Evolutionary conservation across 345 rosid species (phyloP).

Genomic region (Boechera stricta): DNA sequence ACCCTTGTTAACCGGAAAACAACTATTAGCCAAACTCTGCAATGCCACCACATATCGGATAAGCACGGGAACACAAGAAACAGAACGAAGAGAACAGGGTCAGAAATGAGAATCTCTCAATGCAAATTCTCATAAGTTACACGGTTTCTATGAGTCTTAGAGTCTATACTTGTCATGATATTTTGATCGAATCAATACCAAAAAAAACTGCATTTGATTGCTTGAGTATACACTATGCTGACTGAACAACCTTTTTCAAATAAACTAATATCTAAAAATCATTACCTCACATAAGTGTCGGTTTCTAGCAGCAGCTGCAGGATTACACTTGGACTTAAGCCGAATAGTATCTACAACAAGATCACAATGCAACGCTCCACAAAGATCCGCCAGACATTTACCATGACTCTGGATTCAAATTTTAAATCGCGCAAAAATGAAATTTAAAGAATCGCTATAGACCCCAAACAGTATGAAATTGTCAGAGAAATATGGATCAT

Average conservation of each 20-base stretch:
- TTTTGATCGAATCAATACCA: neutral
- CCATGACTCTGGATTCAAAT: conserved; percentile 61
- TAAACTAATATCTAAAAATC: neutral
- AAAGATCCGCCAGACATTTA: conserved; percentile 75
- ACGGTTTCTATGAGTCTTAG: neutral
- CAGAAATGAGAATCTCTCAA: neutral
- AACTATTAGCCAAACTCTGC: conserved; percentile 57
- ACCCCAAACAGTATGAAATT: neutral
- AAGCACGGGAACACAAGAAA: neutral
- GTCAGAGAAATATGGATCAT: neutral
- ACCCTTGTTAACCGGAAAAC: conserved; percentile 60
- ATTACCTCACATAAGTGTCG: conserved; percentile 75
- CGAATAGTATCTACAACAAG: conserved; percentile 48
- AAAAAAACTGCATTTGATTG: conserved; percentile 6
- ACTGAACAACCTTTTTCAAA: neutral
- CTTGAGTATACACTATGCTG: neutral
- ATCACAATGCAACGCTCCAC: conserved; percentile 85
- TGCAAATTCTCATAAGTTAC: neutral
- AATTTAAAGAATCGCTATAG: neutral
- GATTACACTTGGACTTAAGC: conserved; percentile 71
- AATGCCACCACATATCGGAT: conserved; percentile 3
- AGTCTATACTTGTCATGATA: neutral
- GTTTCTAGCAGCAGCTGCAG: conserved; percentile 76
- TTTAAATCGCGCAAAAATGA: neutral
- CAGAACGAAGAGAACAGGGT: neutral